A percentile compares a stretch with the other conserved stretches of the same genome.
phyloP scores from a whole-genome alignment of 305 asterid species.

The Fraxinus angustifolia region DNA sequence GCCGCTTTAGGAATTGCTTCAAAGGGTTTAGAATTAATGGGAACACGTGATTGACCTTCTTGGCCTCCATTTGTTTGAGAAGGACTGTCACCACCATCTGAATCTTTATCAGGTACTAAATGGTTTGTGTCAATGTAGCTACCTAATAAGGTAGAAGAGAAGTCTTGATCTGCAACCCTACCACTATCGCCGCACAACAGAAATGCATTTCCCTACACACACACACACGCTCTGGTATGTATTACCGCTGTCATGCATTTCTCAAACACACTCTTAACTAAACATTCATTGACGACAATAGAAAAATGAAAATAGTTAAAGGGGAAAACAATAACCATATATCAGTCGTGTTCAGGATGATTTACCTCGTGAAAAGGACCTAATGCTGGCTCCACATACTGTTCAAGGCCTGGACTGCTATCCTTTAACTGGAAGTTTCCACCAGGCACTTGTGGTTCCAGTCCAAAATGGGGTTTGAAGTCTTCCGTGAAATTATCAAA shows the following conservation, averaged over 20 bases:
- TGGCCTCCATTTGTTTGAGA: constrained; percentile 34
- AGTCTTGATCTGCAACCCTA: constrained; percentile 40
- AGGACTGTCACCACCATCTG: constrained; percentile 41
- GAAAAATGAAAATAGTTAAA: neutral
- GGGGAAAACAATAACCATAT: neutral
- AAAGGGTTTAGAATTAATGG: constrained; percentile 31
- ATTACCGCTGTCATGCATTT: neutral
- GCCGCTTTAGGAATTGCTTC: constrained; percentile 38
- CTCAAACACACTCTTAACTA: neutral
- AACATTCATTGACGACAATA: neutral
- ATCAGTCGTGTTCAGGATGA: neutral
- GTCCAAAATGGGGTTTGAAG: constrained; percentile 30
- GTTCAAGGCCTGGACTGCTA: constrained; percentile 28
- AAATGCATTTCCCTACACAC: constrained; percentile 35
- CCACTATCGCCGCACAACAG: constrained; percentile 39
- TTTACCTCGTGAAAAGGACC: constrained; percentile 56
- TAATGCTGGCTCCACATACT: constrained; percentile 31
- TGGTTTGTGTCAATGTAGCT: constrained; percentile 46
- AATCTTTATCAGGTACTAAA: constrained; percentile 63
- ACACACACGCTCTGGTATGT: neutral
- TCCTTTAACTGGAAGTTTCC: constrained; percentile 28
- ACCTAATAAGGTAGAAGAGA: constrained; percentile 38
- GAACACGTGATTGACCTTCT: constrained; percentile 46
- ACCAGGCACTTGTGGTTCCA: constrained; percentile 34
- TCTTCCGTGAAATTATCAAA: constrained; percentile 42